These are phyloP conservation scores for Suillus cothurnatus DNA, from an alignment of 768 basidiomycete genomes.

Conservation along the genomic window DNA sequence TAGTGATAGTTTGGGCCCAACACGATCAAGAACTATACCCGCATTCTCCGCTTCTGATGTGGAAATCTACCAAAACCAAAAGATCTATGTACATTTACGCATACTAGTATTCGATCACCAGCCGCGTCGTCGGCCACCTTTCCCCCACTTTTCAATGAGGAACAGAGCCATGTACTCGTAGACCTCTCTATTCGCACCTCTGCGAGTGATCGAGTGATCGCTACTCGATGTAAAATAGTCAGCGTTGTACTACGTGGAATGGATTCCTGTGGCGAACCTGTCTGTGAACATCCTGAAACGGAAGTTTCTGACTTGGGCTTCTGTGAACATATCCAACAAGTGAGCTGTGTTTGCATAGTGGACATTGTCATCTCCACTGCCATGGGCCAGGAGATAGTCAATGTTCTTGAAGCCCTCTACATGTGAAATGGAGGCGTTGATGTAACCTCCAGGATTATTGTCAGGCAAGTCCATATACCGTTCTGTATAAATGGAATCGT, in stretches of 20 bases:
- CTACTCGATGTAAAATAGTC: constrained; percentile 39
- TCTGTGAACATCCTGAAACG: constrained; percentile 98
- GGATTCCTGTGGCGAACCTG: constrained; percentile 53
- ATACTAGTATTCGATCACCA: constrained; percentile 41
- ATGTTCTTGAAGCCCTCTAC: constrained; percentile 84
- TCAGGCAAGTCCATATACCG: constrained; percentile 91
- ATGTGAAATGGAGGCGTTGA: constrained; percentile 84
- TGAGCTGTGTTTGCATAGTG: constrained; percentile 92
- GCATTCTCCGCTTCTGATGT: background rate
- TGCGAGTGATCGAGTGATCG: constrained; percentile 73
- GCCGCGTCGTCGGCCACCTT: constrained; percentile 65
- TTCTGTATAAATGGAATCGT: constrained; percentile 96
- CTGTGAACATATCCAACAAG: constrained; percentile 91
- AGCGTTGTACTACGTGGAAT: constrained; percentile 13
- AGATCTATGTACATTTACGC: background rate
- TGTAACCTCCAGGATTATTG: constrained; percentile 83
- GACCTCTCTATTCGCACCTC: constrained; percentile 83
- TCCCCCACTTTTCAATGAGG: constrained; percentile 92
- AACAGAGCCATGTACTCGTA: constrained; percentile 86
- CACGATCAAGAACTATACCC: background rate
- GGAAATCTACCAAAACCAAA: background rate
- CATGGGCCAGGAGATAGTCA: constrained; percentile 86
- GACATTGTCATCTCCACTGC: constrained; percentile 96
- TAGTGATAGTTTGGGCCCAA: background rate
- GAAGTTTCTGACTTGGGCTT: constrained; percentile 68